Evolutionary conservation across 2,329 filamentous ascomycete genomes (phyloP).

Genomic region (Pleurostoma richardsiae): DNA sequence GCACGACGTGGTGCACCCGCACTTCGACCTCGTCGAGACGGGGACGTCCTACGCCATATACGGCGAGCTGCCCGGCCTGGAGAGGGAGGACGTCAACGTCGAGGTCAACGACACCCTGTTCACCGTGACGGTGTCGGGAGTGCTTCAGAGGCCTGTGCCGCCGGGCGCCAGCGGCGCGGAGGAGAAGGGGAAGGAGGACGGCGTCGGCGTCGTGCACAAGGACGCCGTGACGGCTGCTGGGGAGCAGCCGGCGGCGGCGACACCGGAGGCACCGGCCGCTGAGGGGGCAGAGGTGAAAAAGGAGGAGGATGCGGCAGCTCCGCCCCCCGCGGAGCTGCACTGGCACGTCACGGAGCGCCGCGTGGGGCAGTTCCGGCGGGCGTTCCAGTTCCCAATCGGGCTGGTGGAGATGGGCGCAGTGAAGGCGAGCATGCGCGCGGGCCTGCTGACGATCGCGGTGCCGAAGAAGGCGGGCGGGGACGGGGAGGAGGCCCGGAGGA

Average conservation of each 20-base stretch:
- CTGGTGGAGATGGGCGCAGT: constrained; percentile 6
- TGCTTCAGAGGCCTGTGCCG: background rate
- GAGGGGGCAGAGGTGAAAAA: background rate
- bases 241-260: background rate
- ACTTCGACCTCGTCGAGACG: constrained; percentile 9
- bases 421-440: constrained; percentile 6
- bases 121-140: constrained; percentile 9
- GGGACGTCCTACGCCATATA: constrained; percentile 7
- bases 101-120: constrained; percentile 9
- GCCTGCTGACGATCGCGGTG: constrained; percentile 6
- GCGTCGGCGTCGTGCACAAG: constrained; percentile 1
- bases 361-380: constrained; percentile 6
- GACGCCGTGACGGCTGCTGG: background rate
- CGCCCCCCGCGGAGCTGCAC: background rate
- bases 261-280: background rate
- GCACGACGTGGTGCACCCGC: constrained; percentile 1
- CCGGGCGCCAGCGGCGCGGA: background rate
- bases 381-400: constrained; percentile 7
- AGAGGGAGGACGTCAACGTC: constrained; percentile 2
- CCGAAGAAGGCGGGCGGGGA: constrained; percentile 4
- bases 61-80: constrained; percentile 9
- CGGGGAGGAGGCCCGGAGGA: background rate
- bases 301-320: background rate
- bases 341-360: constrained; percentile 9
- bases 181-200: background rate